Evolutionary conservation across 2,329 filamentous ascomycete genomes (phyloP).

Genomic region (Coniochaeta sp.): DNA sequence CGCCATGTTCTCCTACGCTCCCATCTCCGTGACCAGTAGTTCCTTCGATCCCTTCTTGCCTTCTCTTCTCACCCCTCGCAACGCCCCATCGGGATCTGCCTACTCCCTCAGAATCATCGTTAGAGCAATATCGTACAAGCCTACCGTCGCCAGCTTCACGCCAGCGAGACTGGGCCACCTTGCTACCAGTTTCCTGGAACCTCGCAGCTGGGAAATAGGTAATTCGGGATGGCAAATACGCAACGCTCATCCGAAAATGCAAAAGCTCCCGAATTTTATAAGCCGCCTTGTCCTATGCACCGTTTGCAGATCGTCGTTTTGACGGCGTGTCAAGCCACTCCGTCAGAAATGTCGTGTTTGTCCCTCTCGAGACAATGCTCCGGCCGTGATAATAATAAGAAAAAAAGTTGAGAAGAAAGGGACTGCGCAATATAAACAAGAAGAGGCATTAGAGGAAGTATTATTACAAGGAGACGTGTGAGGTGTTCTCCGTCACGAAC

Average conservation of each 20-base stretch:
- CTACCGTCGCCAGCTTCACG: neutral
- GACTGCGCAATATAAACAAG: slow-evolving; percentile 3
- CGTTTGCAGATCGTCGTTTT: neutral
- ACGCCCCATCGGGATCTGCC: neutral
- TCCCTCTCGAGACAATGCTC: neutral
- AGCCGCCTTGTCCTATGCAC: neutral
- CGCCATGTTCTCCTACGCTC: neutral
- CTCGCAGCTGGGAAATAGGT: neutral
- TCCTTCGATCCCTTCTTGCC: neutral
- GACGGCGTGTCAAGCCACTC: neutral
- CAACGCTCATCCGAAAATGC: neutral
- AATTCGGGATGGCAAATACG: neutral
- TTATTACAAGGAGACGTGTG: neutral
- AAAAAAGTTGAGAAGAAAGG: neutral
- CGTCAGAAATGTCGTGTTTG: neutral
- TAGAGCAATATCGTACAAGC: neutral
- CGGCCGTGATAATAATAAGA: neutral
- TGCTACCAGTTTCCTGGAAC: neutral
- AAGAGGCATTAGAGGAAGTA: neutral
- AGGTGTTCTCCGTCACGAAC: neutral
- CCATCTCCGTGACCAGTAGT: neutral
- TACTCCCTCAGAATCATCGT: neutral
- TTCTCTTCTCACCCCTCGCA: neutral
- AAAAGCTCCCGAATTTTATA: neutral
- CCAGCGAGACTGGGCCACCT: neutral